Evolutionary conservation across 179 eudicot genomes (phyloP).

Genomic region (Silene noctiflora): DNA sequence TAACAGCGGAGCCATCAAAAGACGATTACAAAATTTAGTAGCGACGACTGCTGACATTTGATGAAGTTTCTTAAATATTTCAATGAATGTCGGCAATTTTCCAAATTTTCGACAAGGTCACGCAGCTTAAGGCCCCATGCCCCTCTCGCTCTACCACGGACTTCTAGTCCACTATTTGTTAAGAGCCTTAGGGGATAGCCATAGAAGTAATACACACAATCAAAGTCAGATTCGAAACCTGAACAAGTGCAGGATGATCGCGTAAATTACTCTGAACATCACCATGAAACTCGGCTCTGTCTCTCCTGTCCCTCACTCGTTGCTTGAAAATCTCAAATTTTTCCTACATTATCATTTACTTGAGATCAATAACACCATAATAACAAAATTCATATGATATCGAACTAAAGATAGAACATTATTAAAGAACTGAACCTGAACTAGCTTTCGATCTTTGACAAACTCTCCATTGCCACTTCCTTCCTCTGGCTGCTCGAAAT

Average conservation of each 20-base stretch:
- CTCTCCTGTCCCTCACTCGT: constrained; percentile 17
- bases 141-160: too few species aligned
- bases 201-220: too few species aligned
- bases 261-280: constrained; percentile 7
- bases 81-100: too few species aligned
- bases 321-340: constrained; percentile 32
- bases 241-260: constrained; percentile 30
- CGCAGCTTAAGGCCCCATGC: too few species aligned
- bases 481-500: constrained; percentile 25
- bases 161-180: too few species aligned
- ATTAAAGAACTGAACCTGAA: constrained; percentile 29
- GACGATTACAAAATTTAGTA: too few species aligned
- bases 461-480: constrained; percentile 14
- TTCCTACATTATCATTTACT: constrained; percentile 23
- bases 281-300: neutral
- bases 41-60: too few species aligned
- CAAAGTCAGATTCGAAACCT: constrained; percentile 20
- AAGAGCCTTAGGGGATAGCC: too few species aligned
- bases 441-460: constrained; percentile 15
- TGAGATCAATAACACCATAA: neutral
- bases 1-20: too few species aligned
- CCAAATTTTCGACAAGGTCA: too few species aligned
- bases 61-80: too few species aligned
- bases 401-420: neutral
- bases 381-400: neutral